Base-by-base conservation (phyloP, 495 filamentous ascomycete species). In the Podospora anserina region DNA sequence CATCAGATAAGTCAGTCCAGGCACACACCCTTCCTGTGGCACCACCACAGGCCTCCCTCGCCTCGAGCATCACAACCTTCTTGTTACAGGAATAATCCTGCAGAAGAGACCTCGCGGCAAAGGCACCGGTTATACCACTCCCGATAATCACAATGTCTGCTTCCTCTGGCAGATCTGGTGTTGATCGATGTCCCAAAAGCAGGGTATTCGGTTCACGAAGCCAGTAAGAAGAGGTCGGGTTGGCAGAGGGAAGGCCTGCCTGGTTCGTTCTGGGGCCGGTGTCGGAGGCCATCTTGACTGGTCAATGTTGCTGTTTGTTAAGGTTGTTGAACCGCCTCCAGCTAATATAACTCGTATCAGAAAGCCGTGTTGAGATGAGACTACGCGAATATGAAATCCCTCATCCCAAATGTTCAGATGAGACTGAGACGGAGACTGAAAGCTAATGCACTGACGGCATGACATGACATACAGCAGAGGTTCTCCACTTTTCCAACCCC, bases 221-320 rank as follows among this genome's bases (percentile, higher is more conserved):
- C 92, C 93, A 97, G 78, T 91, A 95, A 0, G 92, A 90, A 7
- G 82, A 75, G 1, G 89, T 91, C 2, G 89, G 83, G 7, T 85
- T 79, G 1, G 80, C 68, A 2, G 77, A 79, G 0, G 88, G 88
- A 13, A 89, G 79, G 20, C 81, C 81, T 0, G 84, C 75, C 13
- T 64, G 78, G 78, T 23, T 76, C 74, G 20, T 70, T 16, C 15
- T 27, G 13, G 26, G 3, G 27, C 5, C 30, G 28, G 44, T 3
- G 58, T 16, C 39, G 19, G 54, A 9, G 55, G 30, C 26, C 60
- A 44, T 1, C 56, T 65, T 57, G 63, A 13, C 9, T 11, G 39
- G 39, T 49, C 13, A 13, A 49, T 6, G 7, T 49, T 16, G 13
- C 9, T 49, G 13, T 49, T 49, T 5, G 39, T 49, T 23, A 23